These are phyloP conservation scores for Sporormia fimetaria DNA, from an alignment of 495 filamentous ascomycete species.

Conservation along the genomic window DNA sequence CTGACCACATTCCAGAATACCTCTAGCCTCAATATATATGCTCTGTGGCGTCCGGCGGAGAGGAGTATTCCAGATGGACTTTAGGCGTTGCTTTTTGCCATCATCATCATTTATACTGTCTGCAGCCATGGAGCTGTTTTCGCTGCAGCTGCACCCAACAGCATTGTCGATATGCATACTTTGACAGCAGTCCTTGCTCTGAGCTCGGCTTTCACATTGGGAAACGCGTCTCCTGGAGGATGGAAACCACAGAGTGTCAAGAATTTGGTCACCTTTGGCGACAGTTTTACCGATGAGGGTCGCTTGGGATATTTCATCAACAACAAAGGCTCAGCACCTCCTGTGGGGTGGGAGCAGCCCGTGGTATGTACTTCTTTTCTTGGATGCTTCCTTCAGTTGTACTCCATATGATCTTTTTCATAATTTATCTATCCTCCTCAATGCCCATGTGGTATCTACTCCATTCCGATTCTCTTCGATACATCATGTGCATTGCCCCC, in stretches of 20 bases:
- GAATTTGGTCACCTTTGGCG: conserved; percentile 51
- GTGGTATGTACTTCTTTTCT: conserved; percentile 32
- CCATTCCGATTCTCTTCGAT: too few species aligned
- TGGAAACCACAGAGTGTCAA: conserved; percentile 39
- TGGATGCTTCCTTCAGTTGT: too few species aligned
- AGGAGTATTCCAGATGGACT: too few species aligned
- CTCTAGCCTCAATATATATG: too few species aligned
- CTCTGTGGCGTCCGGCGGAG: too few species aligned
- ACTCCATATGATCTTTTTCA: background rate
- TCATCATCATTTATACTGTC: too few species aligned
- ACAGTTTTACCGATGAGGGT: conserved; percentile 65
- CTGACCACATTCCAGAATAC: too few species aligned
- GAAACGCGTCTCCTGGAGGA: background rate
- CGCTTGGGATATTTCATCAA: conserved; percentile 49
- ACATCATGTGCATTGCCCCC: background rate
- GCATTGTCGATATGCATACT: background rate
- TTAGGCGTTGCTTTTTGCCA: too few species aligned
- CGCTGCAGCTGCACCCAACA: too few species aligned
- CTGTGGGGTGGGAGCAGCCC: conserved; percentile 43
- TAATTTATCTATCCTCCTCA: background rate
- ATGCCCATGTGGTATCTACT: conserved; percentile 1
- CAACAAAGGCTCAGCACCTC: conserved; percentile 48
- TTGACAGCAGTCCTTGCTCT: conserved; percentile 12
- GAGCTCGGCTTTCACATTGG: conserved; percentile 11
- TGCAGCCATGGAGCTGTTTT: too few species aligned